Percentiles rank a stretch among this genome's conserved stretches.
These are phyloP conservation scores for Candolleomyces aberdarensis DNA, from an alignment of 768 basidiomycete genomes.

Conservation along the genomic window DNA sequence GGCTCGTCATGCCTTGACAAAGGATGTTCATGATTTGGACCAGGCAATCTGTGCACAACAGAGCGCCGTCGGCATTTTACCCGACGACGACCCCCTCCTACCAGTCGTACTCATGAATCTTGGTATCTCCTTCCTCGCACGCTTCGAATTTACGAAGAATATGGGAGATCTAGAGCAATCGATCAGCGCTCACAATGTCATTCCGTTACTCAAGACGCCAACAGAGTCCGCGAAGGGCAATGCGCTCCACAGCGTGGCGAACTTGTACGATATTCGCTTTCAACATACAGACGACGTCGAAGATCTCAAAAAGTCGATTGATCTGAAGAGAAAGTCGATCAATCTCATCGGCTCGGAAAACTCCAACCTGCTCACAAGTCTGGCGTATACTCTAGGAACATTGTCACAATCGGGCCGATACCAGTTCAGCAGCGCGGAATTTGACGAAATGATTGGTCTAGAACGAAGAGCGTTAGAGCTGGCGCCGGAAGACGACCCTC, in stretches of 20 bases:
- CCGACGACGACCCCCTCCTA: too few relatives aligned
- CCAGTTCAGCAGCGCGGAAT: not conserved
- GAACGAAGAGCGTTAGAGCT: not conserved
- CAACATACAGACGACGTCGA: not conserved
- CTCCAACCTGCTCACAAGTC: not conserved
- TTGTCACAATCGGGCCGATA: not conserved
- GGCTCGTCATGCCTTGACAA: too few relatives aligned
- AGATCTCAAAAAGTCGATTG: not conserved
- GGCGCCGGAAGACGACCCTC: not conserved
- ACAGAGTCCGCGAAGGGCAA: not conserved
- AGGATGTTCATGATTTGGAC: too few relatives aligned
- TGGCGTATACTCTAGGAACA: not conserved
- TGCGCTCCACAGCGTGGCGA: not conserved
- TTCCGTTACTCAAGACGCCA: not conserved
- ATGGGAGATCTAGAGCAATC: slow-evolving; percentile 14
- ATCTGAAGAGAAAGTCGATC: not conserved
- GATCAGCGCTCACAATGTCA: slow-evolving; percentile 7
- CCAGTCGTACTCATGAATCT: slow-evolving; percentile 7
- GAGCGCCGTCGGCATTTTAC: too few relatives aligned
- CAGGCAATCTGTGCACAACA: too few relatives aligned
- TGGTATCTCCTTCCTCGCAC: slow-evolving; percentile 6
- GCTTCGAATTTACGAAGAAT: slow-evolving; percentile 12
- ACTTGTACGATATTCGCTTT: not conserved
- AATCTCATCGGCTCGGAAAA: not conserved
- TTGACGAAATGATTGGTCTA: not conserved